These are phyloP conservation scores for Urostyla sp. DNA, from an alignment of 73 alveolate genomes.

Conservation along the genomic window DNA sequence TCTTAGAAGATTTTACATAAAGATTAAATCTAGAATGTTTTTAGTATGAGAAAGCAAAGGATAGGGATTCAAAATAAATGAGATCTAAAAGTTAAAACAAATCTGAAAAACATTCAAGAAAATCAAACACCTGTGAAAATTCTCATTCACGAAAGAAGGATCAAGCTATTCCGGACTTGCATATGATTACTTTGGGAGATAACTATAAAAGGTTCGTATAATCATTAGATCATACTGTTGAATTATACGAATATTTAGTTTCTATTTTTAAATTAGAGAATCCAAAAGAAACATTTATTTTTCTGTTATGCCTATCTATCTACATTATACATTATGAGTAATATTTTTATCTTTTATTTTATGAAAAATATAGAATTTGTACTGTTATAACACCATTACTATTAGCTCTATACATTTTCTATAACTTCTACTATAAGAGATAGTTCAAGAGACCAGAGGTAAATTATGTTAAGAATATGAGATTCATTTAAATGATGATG, in stretches of 20 bases:
- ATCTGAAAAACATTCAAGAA: neutral
- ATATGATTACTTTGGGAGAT: constrained; percentile 44
- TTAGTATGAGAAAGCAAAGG: neutral
- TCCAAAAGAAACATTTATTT: constrained; percentile 10
- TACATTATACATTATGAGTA: constrained; percentile 26
- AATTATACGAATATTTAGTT: constrained; percentile 6
- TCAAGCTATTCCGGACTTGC: neutral
- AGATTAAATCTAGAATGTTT: constrained; percentile 21
- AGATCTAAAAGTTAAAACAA: neutral
- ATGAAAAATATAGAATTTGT: neutral
- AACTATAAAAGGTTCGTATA: constrained; percentile 31
- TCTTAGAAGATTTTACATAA: constrained; percentile 44
- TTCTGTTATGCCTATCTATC: constrained; percentile 11
- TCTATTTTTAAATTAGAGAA: constrained; percentile 4
- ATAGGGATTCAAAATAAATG: neutral
- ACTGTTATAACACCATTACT: constrained; percentile 13
- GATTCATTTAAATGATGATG: constrained; percentile 36
- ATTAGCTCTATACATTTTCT: constrained; percentile 8
- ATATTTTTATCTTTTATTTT: neutral
- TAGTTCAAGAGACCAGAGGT: constrained; percentile 24
- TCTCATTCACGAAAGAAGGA: neutral
- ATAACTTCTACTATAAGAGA: constrained; percentile 27
- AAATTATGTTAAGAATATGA: constrained; percentile 37
- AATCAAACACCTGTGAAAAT: neutral
- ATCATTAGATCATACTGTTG: constrained; percentile 37